These are phyloP conservation scores for Iodosphaeria phyllophila DNA, from an alignment of 2,329 filamentous ascomycete species.

Conservation along the genomic window DNA sequence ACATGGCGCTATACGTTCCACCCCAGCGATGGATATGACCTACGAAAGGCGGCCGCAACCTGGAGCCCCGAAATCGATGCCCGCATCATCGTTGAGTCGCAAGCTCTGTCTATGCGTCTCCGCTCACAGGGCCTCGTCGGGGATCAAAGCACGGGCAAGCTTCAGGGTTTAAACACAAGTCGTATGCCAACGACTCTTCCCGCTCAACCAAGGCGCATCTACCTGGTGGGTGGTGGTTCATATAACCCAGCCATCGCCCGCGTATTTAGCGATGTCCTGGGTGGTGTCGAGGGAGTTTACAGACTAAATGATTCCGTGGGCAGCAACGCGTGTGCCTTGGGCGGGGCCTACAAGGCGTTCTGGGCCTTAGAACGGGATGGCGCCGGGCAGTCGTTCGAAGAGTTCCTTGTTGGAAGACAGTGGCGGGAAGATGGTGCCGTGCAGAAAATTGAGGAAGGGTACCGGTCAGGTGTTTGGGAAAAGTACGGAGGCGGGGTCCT, in stretches of 20 bases:
- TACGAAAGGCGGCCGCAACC: slow-evolving; percentile 23
- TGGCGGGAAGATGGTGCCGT: slow-evolving; percentile 80
- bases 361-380: slow-evolving; percentile 62
- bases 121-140: slow-evolving; percentile 62
- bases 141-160: slow-evolving; percentile 20
- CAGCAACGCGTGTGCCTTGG: slow-evolving; percentile 84
- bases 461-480: slow-evolving; percentile 54
- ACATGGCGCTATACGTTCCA: slow-evolving; percentile 64
- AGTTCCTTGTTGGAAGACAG: slow-evolving; percentile 60
- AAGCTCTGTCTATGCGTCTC: slow-evolving; percentile 77
- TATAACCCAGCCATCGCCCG: slow-evolving; percentile 77
- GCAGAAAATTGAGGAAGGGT: slow-evolving; percentile 67
- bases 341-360: slow-evolving; percentile 87
- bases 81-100: slow-evolving; percentile 80
- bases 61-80: slow-evolving; percentile 52
- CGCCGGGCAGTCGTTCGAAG: slow-evolving; percentile 62
- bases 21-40: slow-evolving; percentile 32
- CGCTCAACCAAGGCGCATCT: slow-evolving; percentile 72
- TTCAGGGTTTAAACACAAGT: too few relatives aligned
- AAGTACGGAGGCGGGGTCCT: slow-evolving; percentile 62
- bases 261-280: slow-evolving; percentile 73
- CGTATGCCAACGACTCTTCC: too few relatives aligned
- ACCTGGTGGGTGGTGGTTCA: slow-evolving; percentile 85
- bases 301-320: slow-evolving; percentile 88
- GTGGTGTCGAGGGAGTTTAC: slow-evolving; percentile 77